Evolutionary conservation across 345 rosid species (phyloP).

Genomic region (Lepidium didymum): DNA sequence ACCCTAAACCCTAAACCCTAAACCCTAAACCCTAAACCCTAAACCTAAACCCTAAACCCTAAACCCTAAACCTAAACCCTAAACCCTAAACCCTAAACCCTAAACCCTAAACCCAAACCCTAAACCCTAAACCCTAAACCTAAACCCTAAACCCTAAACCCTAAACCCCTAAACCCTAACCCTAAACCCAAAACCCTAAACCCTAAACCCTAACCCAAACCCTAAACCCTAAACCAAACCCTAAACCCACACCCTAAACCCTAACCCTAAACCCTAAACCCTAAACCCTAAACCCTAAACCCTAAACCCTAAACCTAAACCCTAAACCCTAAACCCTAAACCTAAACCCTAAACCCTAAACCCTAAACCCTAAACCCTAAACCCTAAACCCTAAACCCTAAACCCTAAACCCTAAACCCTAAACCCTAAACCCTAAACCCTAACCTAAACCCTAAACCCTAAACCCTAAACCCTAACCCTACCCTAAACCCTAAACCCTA

Average conservation of each 20-base stretch:
- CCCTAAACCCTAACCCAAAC: background rate
- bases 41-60: background rate
- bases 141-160: background rate
- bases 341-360: background rate
- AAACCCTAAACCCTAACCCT: background rate
- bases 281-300: background rate
- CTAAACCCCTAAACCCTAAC: background rate
- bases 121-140: background rate
- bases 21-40: background rate
- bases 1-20: background rate
- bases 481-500: background rate
- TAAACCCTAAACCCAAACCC: background rate
- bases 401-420: background rate
- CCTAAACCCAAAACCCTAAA: background rate
- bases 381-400: too few species aligned
- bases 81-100: background rate
- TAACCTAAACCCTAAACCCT: background rate
- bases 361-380: background rate
- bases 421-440: background rate
- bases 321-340: background rate
- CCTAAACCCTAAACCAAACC: background rate
- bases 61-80: background rate
- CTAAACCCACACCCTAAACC: background rate
- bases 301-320: background rate
- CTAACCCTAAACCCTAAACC: background rate